Evolutionary conservation across 2,329 filamentous ascomycete species (phyloP).

Genomic region (Falciphora oryzae): DNA sequence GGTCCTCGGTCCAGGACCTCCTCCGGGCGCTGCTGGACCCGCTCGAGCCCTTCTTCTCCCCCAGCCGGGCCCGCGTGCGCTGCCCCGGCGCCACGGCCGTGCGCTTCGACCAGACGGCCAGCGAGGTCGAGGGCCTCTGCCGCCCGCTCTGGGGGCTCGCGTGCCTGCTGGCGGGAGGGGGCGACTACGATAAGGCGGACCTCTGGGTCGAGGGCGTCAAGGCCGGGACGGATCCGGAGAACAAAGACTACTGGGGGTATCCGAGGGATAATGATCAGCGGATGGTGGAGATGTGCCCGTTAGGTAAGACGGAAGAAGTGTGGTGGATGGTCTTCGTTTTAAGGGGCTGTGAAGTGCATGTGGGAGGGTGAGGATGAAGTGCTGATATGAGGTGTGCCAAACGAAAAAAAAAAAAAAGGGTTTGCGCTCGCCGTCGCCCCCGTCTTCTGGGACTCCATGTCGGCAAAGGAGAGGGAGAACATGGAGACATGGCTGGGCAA

Average conservation of each 20-base stretch:
- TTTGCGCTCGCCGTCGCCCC: constrained; percentile 66
- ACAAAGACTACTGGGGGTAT: constrained; percentile 69
- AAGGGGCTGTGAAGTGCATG: neutral
- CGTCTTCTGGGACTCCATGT: constrained; percentile 60
- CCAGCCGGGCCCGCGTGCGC: constrained; percentile 57
- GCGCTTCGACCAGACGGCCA: constrained; percentile 70
- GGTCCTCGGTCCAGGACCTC: constrained; percentile 53
- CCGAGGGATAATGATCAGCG: constrained; percentile 72
- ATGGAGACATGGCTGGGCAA: constrained; percentile 68
- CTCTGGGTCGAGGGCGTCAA: constrained; percentile 67
- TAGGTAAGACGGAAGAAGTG: constrained; percentile 37
- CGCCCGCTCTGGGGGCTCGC: constrained; percentile 72
- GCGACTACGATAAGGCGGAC: constrained; percentile 55
- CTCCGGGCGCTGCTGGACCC: constrained; percentile 62
- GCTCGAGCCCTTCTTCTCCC: constrained; percentile 66
- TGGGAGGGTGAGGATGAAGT: neutral
- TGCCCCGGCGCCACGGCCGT: constrained; percentile 66
- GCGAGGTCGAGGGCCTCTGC: constrained; percentile 70
- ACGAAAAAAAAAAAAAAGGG: constrained; percentile 28
- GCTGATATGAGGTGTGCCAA: neutral
- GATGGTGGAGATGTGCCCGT: constrained; percentile 80
- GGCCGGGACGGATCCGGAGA: constrained; percentile 64
- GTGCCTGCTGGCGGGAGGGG: constrained; percentile 62
- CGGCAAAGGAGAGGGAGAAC: constrained; percentile 55
- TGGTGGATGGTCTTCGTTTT: neutral